A percentile compares a stretch with the other conserved stretches of the same genome.
phyloP scores from a whole-genome alignment of 352 stramenopile genomes.

The Phytopythium montanum region DNA sequence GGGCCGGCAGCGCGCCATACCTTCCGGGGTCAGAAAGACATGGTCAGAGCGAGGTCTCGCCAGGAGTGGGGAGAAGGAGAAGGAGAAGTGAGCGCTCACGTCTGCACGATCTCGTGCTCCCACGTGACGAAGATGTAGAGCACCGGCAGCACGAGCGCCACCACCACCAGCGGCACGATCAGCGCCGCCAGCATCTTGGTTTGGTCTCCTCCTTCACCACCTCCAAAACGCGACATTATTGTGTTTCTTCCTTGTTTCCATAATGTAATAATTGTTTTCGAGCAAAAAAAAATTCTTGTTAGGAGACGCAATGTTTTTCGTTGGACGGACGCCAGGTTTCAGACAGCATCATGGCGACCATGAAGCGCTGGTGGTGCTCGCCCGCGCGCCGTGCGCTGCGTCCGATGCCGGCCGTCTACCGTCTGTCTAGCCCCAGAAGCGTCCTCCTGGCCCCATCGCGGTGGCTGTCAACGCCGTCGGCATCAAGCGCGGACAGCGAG shows the following conservation, averaged over 20 bases:
- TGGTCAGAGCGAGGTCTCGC: background rate
- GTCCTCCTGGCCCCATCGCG: background rate
- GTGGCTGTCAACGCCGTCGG: background rate
- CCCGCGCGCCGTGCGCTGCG: background rate
- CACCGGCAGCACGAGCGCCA: constrained; percentile 54
- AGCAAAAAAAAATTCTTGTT: background rate
- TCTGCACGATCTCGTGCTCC: constrained; percentile 71
- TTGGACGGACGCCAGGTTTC: background rate
- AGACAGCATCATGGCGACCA: background rate
- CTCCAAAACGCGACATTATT: too few relatives aligned
- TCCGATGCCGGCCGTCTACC: background rate
- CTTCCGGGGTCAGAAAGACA: constrained; percentile 12
- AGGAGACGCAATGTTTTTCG: background rate
- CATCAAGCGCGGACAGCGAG: background rate
- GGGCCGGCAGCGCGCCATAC: constrained; percentile 56
- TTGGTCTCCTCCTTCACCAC: background rate
- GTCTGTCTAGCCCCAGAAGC: background rate
- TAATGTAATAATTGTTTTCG: background rate
- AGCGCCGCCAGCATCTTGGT: constrained; percentile 22
- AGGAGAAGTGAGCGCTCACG: constrained; percentile 17
- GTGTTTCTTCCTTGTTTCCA: background rate
- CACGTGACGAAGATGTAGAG: constrained; percentile 68
- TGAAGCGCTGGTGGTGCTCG: background rate
- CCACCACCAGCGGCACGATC: constrained; percentile 40
- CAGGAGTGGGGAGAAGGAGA: background rate